Evolutionary conservation across 441 rosid genomes (phyloP), one percentile per base, ranked within the genome.

Genomic region (Metrosideros polymorpha): DNA sequence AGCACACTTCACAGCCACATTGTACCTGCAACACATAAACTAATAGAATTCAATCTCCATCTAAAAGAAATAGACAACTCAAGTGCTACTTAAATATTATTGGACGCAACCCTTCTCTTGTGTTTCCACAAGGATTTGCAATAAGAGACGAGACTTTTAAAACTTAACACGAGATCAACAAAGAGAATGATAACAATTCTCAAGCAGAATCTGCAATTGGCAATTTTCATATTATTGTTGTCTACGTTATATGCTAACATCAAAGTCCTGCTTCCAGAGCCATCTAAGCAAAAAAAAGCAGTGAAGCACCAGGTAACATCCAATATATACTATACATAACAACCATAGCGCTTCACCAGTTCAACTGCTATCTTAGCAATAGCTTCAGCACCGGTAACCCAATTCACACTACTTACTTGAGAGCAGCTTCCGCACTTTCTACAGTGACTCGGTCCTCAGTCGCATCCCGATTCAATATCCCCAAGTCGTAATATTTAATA

Each of bases 1-100:
- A 76, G 99, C 99, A 89, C 99, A 97, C 93, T 97, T 97, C 85
- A 97, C 92, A n/a, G 99, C 99, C 91, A 95, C 99, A 50, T 96
- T 96, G 84, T 97, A 94, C 95, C 99, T 97, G 92, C 83, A 91
- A 52, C 50, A 71, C 57, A 89, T 61, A 75, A 85, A 84, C 14
- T 18, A 45, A 42, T 43, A 82, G 32, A 56, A 85, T 25, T 83
- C 45, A 35, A 83, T 83, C 29, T 22, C 45, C 84, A 32, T 35
- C 77, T 35, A 39, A 66, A 35, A 35, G 43, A 19, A 19, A 66
- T 66, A 39, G 84, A 25, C 42, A 52, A 25, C 43, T 50, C 32
- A 53, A 53, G 29, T 25, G 61, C 55, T 12, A 53, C 63, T 77
- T 10, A 53, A 32, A 59, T 51, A 19, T 84, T n/a, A 13, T 43